Percentiles rank a stretch among this genome's conserved stretches.
Conservation (phyloP, 768 basidiomycete genomes). For the Guyanaporus albipodus region DNA sequence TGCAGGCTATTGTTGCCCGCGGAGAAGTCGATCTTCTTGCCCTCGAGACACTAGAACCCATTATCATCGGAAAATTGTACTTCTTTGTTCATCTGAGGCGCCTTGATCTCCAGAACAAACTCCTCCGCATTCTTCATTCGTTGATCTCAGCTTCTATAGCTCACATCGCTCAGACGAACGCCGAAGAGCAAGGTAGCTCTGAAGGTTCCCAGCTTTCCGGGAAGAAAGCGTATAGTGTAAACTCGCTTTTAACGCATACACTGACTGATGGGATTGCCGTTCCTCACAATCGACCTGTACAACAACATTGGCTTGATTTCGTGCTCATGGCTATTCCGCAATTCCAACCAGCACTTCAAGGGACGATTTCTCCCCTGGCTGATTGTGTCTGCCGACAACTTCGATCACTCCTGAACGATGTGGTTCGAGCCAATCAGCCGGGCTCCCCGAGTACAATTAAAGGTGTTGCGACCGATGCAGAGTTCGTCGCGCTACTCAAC, state of each 20-base stretch:
- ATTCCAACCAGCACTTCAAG: constrained; percentile 67
- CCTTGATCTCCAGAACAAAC: constrained; percentile 88
- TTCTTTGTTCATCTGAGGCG: constrained; percentile 62
- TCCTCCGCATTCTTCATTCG: constrained; percentile 87
- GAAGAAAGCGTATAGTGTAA: constrained; percentile 46
- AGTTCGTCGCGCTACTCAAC: constrained; percentile 80
- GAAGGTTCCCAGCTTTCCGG: constrained; percentile 33
- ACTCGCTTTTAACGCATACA: constrained; percentile 71
- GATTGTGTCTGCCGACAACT: constrained; percentile 79
- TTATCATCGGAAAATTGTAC: constrained; percentile 72
- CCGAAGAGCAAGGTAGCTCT: constrained; percentile 32
- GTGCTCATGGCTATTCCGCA: constrained; percentile 87
- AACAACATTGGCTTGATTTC: constrained; percentile 98
- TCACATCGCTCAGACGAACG: constrained; percentile 26
- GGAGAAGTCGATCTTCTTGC: constrained; percentile 68
- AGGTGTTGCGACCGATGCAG: constrained; percentile 66
- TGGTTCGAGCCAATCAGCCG: constrained; percentile 40
- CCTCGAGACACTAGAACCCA: constrained; percentile 64
- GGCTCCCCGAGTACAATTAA: constrained; percentile 40
- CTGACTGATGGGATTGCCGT: constrained; percentile 76
- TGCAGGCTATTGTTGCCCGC: constrained; percentile 77
- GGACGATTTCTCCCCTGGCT: constrained; percentile 66
- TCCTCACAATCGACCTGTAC: constrained; percentile 66
- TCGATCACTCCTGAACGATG: constrained; percentile 50
- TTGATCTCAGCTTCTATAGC: constrained; percentile 64